Base-by-base conservation (phyloP, 371 early-diverging fungal species). In the Circinella minor region DNA sequence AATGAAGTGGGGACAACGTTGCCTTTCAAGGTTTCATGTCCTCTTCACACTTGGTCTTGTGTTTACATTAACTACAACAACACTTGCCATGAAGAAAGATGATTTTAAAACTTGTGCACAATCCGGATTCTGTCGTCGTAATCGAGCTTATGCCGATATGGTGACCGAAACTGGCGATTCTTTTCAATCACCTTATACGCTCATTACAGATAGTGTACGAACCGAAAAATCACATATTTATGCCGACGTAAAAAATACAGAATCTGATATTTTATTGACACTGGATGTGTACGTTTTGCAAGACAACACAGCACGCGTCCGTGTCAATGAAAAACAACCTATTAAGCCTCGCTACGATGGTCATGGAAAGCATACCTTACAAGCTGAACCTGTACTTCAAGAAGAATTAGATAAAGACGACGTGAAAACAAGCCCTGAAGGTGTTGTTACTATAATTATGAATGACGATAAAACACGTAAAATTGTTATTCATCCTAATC, bases 81-180 rank as follows among this genome's bases (percentile, higher is more conserved):
- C 66, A 0, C 10, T 60, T 18, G 77, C 78, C 37, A 82, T 82
- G 82, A 82, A 82, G 68, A 78, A 76, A 37, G 93, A 93, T 61
- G 95, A 99, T 77, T 99, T 99, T 77, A 97, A 96, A 77, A 91
- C 85, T 0, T 97, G 98, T 77, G 81, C 88, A 20, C 94, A 98
- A 71, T 88, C 91, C 61, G 92, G 91, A 18, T 99, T 99, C 78
- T 98, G 97, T 78, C 78, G 84, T 11, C 92, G 98, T 55, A 95
- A 98, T 80, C 87, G 96, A 13, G 94, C 91, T 11, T 94, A 89
- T 77, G 96, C 95, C 13, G 92, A 94, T 47, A 75, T 81, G 4
- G 86, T 79, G n/a, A 77, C 78, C 17, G 74, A 71, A 36, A 68
- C 6, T 6, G 43, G 74, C 43, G 36, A 68, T 61, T 27, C 68